Evolutionary conservation across 2,329 filamentous ascomycete species (phyloP).

Genomic region (Fusarium clavum): DNA sequence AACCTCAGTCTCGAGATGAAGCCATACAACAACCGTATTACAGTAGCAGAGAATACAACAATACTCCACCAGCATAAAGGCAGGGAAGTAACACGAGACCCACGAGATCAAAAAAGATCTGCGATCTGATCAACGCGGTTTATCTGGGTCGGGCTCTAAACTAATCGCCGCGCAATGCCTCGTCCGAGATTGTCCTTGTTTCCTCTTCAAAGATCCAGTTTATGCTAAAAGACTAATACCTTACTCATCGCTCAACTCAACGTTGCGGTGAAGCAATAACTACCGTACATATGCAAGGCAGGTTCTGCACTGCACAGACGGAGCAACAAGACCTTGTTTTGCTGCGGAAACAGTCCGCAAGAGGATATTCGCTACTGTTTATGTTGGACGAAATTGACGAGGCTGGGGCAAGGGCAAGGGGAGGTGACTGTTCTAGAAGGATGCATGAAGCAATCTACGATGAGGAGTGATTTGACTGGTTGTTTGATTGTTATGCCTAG

Average conservation of each 20-base stretch:
- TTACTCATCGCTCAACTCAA: slow-evolving; percentile 11
- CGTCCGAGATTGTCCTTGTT: background rate
- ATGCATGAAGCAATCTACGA: slow-evolving; percentile 29
- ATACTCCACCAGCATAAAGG: slow-evolving; percentile 22
- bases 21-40: background rate
- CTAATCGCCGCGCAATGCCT: slow-evolving; percentile 3
- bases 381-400: slow-evolving; percentile 14
- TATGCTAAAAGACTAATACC: background rate
- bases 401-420: slow-evolving; percentile 5
- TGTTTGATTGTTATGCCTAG: background rate
- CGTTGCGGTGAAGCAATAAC: slow-evolving; percentile 36
- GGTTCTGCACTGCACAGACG: background rate
- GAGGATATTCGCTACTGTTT: background rate
- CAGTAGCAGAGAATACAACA: background rate
- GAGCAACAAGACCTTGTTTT: slow-evolving; percentile 9
- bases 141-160: slow-evolving; percentile 1
- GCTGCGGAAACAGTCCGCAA: background rate
- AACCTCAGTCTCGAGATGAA: background rate
- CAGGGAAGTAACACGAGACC: slow-evolving; percentile 20
- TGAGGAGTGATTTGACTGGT: slow-evolving; percentile 16
- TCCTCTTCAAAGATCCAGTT: background rate
- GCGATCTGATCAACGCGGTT: slow-evolving; percentile 32
- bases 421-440: slow-evolving; percentile 29
- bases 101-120: slow-evolving; percentile 25
- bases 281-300: slow-evolving; percentile 23